phyloP scores from a whole-genome alignment of 164 flowering plant species.

The Nymphaea colorata region DNA sequence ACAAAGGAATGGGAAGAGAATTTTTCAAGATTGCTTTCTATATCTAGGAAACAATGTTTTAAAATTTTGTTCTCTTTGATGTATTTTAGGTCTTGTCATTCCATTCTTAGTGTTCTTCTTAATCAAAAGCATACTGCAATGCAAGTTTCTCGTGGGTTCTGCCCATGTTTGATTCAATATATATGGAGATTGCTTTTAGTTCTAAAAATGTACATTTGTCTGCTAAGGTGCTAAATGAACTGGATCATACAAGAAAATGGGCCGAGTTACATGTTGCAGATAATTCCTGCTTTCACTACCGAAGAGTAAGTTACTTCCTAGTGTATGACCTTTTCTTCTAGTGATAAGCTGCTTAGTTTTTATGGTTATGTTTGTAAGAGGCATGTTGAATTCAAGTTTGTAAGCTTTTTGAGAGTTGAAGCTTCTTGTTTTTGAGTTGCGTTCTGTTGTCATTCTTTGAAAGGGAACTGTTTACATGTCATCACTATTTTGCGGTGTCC shows the following conservation, averaged over 20 bases:
- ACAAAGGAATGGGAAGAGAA: not conserved
- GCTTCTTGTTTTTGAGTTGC: no score
- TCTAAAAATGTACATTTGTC: not conserved
- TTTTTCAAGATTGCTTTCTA: not conserved
- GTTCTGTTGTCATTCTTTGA: no score
- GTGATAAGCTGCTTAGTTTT: not conserved
- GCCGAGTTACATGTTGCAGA: not conserved
- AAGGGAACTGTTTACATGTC: no score
- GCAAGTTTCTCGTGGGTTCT: not conserved
- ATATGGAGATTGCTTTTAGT: not conserved
- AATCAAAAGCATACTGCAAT: not conserved
- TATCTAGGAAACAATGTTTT: not conserved
- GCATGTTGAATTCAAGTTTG: no score
- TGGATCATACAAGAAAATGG: not conserved
- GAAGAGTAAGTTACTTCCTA: not conserved
- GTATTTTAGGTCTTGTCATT: not conserved
- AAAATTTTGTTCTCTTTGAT: not conserved
- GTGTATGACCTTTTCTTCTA: not conserved
- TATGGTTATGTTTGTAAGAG: not conserved
- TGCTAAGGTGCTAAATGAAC: not conserved
- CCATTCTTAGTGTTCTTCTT: not conserved
- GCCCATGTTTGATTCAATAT: not conserved
- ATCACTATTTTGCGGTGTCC: no score
- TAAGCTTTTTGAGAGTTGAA: no score
- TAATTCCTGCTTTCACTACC: not conserved